Evolutionary conservation across 1,284 basidiomycete species (phyloP), one percentile per base, ranked within the genome.

Genomic region (Cerrena zonata): DNA sequence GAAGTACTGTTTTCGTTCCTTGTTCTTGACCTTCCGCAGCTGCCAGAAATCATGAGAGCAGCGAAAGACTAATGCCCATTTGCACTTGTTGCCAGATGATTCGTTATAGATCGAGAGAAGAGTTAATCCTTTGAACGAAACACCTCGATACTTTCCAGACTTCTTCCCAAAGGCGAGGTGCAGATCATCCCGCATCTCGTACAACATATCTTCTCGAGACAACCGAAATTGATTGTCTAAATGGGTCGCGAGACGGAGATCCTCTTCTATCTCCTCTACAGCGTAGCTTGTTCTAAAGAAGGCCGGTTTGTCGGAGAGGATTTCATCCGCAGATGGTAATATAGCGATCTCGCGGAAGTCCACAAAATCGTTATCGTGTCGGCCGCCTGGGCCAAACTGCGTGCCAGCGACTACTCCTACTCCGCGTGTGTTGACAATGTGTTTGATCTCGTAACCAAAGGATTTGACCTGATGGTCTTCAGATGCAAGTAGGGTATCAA

Each of bases 141-240:
- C 53, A 0, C 76, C 75, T 2, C 75, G 68, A 43, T 68, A 70
- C 10, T 63, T 55, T 0, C 77, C 76, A 50, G 75, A 75, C 60
- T 78, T 80, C 63, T 69, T 69, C 7, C 67, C 67, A 2, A 68
- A 53, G 1, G 67, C 69, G 13, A 75, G 68, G 43, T 74, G 69
- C 4, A 84, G 56, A 55, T 84, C 83, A 19, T 86, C 84, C 22
- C 72, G 71, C 60, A 86, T 71, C 57, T 86, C 81, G 54, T 75
- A 68, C 2, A 85, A 53, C 78, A 86, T 81, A 49, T 86, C 84
- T 57, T 85, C 84, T 2, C 84, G 66, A 10, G 84, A 61, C 7
- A 86, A 66, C 5, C 84, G 75, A 57, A 81, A 86, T 50, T 81
- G 80, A 50, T 82, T 83, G 54, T 85, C 83, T 4, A 85, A 65